Evolutionary conservation across 2,329 filamentous ascomycete genomes (phyloP), one percentile per base, ranked within the genome.

Genomic region (Pyrenochaeta sp.): DNA sequence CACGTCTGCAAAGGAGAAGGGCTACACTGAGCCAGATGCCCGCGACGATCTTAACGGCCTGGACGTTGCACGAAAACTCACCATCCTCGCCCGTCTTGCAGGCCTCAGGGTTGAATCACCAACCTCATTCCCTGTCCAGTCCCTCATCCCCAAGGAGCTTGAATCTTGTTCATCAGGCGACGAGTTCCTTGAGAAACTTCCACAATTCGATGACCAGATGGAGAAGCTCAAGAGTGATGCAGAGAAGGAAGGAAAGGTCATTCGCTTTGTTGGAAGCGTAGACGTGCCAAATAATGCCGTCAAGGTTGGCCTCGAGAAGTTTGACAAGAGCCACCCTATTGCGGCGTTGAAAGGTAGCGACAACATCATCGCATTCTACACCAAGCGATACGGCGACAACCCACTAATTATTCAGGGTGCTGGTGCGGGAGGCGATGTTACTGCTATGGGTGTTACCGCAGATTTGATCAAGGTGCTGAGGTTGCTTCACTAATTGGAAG

Each of bases 321-420:
- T 79, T 60, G 91, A 96, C 57, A 84, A 84, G 60, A 89, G 88
- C 48, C 90, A 95, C 67, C 89, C 94, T 9, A 96, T 99, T 74
- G 94, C 94, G 10, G 88, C 89, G 34, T 80, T 99, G 44, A 96
- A 96, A 81, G 94, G 94, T 23, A 97, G 92, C 72, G 94, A 97
- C 71, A 99, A 99, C 78, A 96, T 99, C 70, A 96, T 99, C 69
- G 96, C 87, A 78, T 96, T 99, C 79, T 96, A 96, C 75, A 99
- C 94, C 5, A 88, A 95, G 80, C 83, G 94, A 63, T 99, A 99
- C 68, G 91, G 91, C 45, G 82, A 79, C 68, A 95, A 93, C 73
- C 92, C 94, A 29, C 79, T 99, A 52, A 96, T 96, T 67, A 84
- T 99, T 53, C 93, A 97, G 77, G 94, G 94, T 47, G 91, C 90